Evolutionary conservation across 2,329 filamentous ascomycete species (phyloP).

Genomic region (Aspergillus fructus): DNA sequence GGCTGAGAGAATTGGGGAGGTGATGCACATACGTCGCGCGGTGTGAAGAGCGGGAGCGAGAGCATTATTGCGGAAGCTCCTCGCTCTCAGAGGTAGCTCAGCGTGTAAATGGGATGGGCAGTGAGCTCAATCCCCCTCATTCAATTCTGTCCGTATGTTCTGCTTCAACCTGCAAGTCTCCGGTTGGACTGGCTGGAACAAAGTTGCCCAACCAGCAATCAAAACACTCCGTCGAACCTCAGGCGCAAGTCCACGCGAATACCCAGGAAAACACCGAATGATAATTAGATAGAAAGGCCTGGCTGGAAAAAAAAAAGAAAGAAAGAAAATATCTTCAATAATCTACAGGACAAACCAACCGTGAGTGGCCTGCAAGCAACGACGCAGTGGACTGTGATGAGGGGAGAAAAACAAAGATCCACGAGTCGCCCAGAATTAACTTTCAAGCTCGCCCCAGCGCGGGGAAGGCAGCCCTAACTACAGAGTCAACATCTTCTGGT

Average conservation of each 20-base stretch:
- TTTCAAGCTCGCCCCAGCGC: conserved; percentile 6
- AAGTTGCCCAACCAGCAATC: background rate
- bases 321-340: no score
- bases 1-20: background rate
- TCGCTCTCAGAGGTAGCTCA: background rate
- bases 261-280: background rate
- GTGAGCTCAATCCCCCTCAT: background rate
- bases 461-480: conserved; percentile 1
- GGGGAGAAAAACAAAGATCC: conserved; percentile 6
- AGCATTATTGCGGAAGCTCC: conserved; percentile 45
- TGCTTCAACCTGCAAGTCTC: background rate
- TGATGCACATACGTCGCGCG: conserved; percentile 62
- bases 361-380: background rate
- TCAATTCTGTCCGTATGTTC: background rate
- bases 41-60: conserved; percentile 66
- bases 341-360: background rate
- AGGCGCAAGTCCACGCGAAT: background rate
- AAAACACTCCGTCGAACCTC: background rate
- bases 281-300: background rate
- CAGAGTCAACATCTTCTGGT: no score
- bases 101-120: background rate
- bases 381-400: background rate
- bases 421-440: background rate
- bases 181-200: background rate
- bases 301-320: no score